Evolutionary conservation across 345 rosid genomes (phyloP).

Genomic region (Populus ilicifolia): DNA sequence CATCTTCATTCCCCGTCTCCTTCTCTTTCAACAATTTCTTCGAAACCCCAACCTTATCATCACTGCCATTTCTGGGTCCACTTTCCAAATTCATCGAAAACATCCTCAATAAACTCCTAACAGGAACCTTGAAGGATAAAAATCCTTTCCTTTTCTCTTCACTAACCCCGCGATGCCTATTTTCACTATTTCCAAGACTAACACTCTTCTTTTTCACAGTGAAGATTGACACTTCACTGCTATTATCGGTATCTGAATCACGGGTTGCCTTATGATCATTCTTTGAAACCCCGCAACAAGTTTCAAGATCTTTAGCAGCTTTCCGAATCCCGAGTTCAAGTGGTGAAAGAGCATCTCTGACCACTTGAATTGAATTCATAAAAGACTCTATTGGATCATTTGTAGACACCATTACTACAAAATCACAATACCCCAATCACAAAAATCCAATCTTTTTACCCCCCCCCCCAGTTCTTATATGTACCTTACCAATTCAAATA

Average conservation of each 20-base stretch:
- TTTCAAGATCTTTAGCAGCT: slow-evolving; percentile 67
- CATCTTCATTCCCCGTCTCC: slow-evolving; percentile 40
- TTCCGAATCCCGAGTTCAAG: slow-evolving; percentile 58
- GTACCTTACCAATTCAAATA: background rate
- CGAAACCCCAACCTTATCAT: slow-evolving; percentile 26
- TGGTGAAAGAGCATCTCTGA: slow-evolving; percentile 58
- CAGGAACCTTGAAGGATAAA: slow-evolving; percentile 49
- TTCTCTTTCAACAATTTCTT: slow-evolving; percentile 35
- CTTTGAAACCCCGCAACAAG: slow-evolving; percentile 42
- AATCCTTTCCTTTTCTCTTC: slow-evolving; percentile 60
- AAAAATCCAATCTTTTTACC: background rate
- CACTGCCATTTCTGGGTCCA: background rate
- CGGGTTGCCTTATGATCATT: slow-evolving; percentile 32
- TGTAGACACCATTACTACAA: slow-evolving; percentile 53
- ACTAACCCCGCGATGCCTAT: slow-evolving; percentile 25
- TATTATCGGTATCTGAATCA: slow-evolving; percentile 13
- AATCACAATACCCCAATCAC: background rate
- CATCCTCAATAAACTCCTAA: slow-evolving; percentile 45
- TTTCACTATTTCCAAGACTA: slow-evolving; percentile 17
- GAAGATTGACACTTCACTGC: slow-evolving; percentile 28
- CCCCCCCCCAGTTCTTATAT: background rate
- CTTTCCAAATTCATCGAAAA: slow-evolving; percentile 44
- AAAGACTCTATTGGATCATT: slow-evolving; percentile 66
- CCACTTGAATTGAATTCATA: slow-evolving; percentile 64
- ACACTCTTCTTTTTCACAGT: slow-evolving; percentile 31